Evolutionary conservation across 2,329 filamentous ascomycete genomes (phyloP), one percentile per base, ranked within the genome.

Genomic region (Venturia aucupariae): DNA sequence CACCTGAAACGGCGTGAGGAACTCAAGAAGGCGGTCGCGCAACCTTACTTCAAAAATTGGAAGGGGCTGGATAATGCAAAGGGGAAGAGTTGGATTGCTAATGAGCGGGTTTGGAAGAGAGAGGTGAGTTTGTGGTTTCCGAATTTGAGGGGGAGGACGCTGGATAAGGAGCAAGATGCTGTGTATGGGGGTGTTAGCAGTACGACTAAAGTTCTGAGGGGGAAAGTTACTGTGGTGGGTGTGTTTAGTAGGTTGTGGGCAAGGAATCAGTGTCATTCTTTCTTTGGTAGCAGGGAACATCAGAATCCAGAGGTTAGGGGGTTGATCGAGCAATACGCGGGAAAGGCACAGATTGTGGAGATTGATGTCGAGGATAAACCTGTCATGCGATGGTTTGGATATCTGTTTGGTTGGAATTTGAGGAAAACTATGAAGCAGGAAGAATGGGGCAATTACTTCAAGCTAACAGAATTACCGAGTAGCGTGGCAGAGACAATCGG

Each of bases 21-120:
- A 73, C 80, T 97, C 89, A 92, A 81, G 68, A 82, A 84, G 69
- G 86, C 91, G 74, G 87, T 95, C 72, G 81, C 87, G 24, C 90
- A 90, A 65, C 92, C 93, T 2, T 99, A 99, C 77, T 99, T 96
- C 79, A 89, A 92, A 75, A 93, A 99, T 81, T 97, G 92, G 89
- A 85, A 85, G 66, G 94, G 95, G 77, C 84, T 97, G 30, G 75
- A 77, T 68, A 87, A 94, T 68, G 78, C 82, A 77, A 86, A 92
- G 70, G 94, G 94, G 71, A 99, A 99, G 77, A 91, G 91, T 30
- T 99, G 97, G 78, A 80, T 93, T 62, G 87, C 91, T 24, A 93
- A 93, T 44, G 85, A 89, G 4, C 82, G 88, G n/a, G 82, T 93
- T 60, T 97, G 97, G 82, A 89, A 87, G 71, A 83, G 83, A 68